Base-by-base conservation (phyloP, 163 green algal genomes). In the Chloromonas sp. region DNA sequence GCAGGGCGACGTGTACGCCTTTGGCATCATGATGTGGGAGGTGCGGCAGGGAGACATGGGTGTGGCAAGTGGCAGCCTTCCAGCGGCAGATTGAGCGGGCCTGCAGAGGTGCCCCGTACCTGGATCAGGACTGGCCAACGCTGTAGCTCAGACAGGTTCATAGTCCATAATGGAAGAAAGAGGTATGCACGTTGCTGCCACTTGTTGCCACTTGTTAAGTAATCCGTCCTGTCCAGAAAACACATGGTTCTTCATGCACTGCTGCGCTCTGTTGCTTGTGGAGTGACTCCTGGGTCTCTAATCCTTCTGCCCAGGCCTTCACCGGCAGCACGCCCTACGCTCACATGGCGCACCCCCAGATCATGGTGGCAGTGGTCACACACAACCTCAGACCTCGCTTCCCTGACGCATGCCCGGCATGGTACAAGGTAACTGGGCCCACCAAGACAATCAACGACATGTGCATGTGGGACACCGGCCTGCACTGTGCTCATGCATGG, bases 11-110 rank as follows among this genome's bases (percentile, higher is more conserved):
- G 88, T 93, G 14, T 94, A 94, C 71, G 88, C 91, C 5, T 94
- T 94, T 88, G 92, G 89, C 15, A 92, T 94, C 85, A 88, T 94
- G 60, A 92, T 93, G 89, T 94, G 89, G 89, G 90, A 94, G 85
- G 78, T 91, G 81, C 5, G 81, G 2, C 66, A 74, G 66, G 66
- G 5, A 11, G 66, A 74, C 5, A 74, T 5, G 66, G 66, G 5
- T 74, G 5, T 74, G 66, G 66, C 5, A 74, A 74, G 66, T 36
- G 36, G 66, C 11, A 11, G 5, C 5, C 66, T 74, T 11, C 5
- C 66, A 74, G 11, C 66, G 66, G 5, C 5, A 74, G 11, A 11
- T 74, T 74, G 5, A 11, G 66, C 66, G 66, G 66, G 66, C 66
- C 11, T 74, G 66, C 5, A 11, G 66, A 15, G 66, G 66, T 74